Base-by-base conservation (phyloP, 192 early-diverging fungal genomes). In the Coemansia reversa region DNA sequence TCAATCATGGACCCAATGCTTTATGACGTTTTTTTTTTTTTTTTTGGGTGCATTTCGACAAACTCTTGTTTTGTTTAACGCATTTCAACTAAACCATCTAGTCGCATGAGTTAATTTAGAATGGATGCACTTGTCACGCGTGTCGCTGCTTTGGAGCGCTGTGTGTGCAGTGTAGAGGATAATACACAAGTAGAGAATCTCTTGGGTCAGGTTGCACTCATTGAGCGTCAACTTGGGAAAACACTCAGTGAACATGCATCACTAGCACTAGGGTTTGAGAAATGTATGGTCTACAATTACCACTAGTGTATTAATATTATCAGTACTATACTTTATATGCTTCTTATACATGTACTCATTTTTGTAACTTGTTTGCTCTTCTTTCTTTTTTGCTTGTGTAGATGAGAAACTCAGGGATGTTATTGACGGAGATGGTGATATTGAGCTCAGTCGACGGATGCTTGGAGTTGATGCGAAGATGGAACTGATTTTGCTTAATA, bases 361-460 rank as follows among this genome's bases (percentile, higher is more conserved):
- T 35, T 35, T 35, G 6, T 35, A 35, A 11, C 11, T n/a, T n/a
- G 9, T 8, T 33, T 25, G 32, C 12, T 58, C 27, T 27, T 27
- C 2, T 27, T 27, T 58, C 3, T 33, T 2, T 33, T 58, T 58
- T 59, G 7, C 33, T 9, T 22, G 32, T 27, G 52, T 63, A 63
- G 62, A 79, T 52, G 68, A 70, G 9, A 70, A 60, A 65, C 76
- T 79, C 50, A 60, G 62, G 23, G 72, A 69, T 5, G 32, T 69
- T 20, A 79, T 79, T 20, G 76, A 79, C 20, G 76, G 64, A 49
- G 76, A 79, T 55, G 72, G 76, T 28, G 76, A 74, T 28, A 51
- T 79, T 19, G 76, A 79, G 39, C 76, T 70, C 22, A 45, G 50
- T 14, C 71, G 76, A 18, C 63, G 51, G 52, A 52, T 74, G 32